Percentiles rank a stretch among this genome's conserved stretches.
Evolutionary conservation across 129 eudicot species (phyloP).

Genomic region (Ambrosia trifida): DNA sequence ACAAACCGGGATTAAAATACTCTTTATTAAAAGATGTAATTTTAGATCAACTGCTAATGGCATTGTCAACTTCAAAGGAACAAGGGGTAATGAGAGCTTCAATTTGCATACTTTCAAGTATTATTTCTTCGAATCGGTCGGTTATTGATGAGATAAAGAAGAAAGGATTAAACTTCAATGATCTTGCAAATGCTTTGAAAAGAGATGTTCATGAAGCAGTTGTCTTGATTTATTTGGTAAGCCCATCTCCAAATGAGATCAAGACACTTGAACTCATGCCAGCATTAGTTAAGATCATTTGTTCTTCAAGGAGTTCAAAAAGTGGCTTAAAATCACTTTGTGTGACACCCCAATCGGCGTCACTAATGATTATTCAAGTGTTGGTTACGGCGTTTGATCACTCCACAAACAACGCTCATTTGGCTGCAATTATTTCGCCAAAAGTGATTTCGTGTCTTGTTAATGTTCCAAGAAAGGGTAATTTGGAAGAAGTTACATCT

Average conservation of each 20-base stretch:
- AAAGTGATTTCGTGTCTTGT: conserved; percentile 59
- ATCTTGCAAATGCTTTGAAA: conserved; percentile 71
- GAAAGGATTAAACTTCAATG: conserved; percentile 58
- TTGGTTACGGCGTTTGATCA: conserved; percentile 72
- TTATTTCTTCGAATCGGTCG: conserved; percentile 51
- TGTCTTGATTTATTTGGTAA: conserved; percentile 55
- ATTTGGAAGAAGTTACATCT: conserved; percentile 57
- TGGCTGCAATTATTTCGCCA: conserved; percentile 67
- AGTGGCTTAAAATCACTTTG: conserved; percentile 36
- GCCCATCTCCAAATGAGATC: conserved; percentile 80
- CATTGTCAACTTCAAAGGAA: conserved; percentile 72
- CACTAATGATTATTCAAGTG: conserved; percentile 67
- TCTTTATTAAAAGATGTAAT: conserved; percentile 67
- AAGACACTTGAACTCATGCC: conserved; percentile 69
- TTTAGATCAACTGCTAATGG: conserved; percentile 64
- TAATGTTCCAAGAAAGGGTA: conserved; percentile 54
- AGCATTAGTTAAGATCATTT: conserved; percentile 54
- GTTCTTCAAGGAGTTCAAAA: conserved; percentile 38
- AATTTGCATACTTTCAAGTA: conserved; percentile 65
- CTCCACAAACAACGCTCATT: conserved; percentile 51
- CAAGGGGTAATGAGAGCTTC: conserved; percentile 67
- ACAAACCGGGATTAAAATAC: conserved; percentile 67
- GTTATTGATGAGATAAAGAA: conserved; percentile 59
- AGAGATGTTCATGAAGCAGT: conserved; percentile 76
- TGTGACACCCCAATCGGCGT: conserved; percentile 68